These are phyloP conservation scores for Orbilia oligospora DNA, from an alignment of 2,329 filamentous ascomycete genomes.

Conservation along the genomic window DNA sequence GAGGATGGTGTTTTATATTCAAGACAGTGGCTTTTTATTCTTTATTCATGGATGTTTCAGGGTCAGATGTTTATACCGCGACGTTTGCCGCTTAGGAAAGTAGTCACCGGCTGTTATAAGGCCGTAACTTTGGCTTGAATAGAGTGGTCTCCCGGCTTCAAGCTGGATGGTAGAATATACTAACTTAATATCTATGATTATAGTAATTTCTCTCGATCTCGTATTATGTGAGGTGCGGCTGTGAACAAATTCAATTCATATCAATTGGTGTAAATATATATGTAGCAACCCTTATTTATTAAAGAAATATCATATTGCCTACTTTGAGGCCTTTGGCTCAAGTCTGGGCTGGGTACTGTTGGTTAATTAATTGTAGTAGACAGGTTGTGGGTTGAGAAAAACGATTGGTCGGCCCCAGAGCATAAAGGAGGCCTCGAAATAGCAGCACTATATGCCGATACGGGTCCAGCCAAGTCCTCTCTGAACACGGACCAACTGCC, in stretches of 20 bases:
- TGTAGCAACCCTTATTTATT: background rate
- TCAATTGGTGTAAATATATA: background rate
- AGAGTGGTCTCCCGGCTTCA: background rate
- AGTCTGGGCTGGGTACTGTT: background rate
- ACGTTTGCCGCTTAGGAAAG: background rate
- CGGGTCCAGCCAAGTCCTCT: constrained; percentile 10
- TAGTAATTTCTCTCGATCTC: background rate
- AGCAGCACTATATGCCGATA: background rate
- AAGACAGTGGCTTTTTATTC: constrained; percentile 12
- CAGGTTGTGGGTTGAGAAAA: background rate
- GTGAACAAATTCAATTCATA: background rate
- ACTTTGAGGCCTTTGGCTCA: background rate
- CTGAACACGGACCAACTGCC: constrained; percentile 23
- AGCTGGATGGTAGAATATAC: background rate
- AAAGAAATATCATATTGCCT: too few species aligned
- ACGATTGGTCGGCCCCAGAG: background rate
- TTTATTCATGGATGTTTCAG: constrained; percentile 7
- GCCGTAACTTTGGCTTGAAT: background rate
- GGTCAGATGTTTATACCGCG: constrained; percentile 8
- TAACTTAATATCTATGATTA: background rate
- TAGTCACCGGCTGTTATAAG: background rate
- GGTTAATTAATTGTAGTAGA: background rate
- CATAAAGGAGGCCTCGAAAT: background rate
- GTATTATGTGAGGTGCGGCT: background rate
- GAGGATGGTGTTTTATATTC: constrained; percentile 9